Percentiles rank a stretch among this genome's conserved stretches.
Conservation (phyloP, 176 grass and related monocot species). For the Lolium rigidum region DNA sequence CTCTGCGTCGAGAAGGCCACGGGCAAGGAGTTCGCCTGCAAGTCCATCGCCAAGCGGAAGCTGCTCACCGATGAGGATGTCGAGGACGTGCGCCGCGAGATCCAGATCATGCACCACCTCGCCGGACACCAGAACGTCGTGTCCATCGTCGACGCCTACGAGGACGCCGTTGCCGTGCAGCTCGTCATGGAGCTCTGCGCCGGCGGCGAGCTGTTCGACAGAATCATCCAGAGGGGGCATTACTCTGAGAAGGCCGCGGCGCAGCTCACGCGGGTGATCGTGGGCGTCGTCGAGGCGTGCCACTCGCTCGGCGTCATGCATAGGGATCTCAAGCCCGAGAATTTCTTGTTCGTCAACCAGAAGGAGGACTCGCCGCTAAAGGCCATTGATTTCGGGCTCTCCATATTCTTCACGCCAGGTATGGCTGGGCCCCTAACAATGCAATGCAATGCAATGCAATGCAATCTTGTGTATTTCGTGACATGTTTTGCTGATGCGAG, state of each 20-base stretch:
- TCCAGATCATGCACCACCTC: slow-evolving; percentile 99
- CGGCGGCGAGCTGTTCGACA: slow-evolving; percentile 85
- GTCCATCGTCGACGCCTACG: slow-evolving; percentile 72
- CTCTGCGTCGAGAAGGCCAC: slow-evolving; percentile 82
- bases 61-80: slow-evolving; percentile 93
- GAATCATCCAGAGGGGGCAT: slow-evolving; percentile 73
- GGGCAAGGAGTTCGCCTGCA: slow-evolving; percentile 76
- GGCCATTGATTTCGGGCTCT: slow-evolving; percentile 79
- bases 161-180: slow-evolving; percentile 83
- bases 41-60: slow-evolving; percentile 97
- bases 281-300: slow-evolving; percentile 67
- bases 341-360: slow-evolving; percentile 67
- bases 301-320: slow-evolving; percentile 81
- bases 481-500: not conserved
- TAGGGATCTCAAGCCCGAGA: slow-evolving; percentile 79
- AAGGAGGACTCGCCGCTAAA: slow-evolving; percentile 71
- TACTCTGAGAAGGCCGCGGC: slow-evolving; percentile 82
- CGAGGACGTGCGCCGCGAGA: slow-evolving; percentile 97
- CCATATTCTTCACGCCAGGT: slow-evolving; percentile 82
- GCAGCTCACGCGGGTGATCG: slow-evolving; percentile 61
- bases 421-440: not conserved
- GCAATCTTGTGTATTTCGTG: not conserved
- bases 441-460: not conserved
- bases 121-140: slow-evolving; percentile 75
- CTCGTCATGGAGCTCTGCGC: slow-evolving; percentile 85